Evolutionary conservation across 164 flowering plant species (phyloP).

Genomic region (Piper betle): DNA sequence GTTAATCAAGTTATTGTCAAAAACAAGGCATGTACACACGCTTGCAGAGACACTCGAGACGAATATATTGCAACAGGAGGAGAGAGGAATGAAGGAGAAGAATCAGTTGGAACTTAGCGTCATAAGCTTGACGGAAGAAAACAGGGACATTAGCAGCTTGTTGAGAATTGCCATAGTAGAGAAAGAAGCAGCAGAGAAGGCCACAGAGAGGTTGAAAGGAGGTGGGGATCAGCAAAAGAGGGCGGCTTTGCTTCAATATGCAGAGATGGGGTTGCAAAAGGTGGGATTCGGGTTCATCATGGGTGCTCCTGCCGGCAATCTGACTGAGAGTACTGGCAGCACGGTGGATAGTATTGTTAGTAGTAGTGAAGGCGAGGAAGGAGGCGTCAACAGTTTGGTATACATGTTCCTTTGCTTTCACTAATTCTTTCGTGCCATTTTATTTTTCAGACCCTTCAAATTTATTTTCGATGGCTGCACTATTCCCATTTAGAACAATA

Average conservation of each 20-base stretch:
- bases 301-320: conserved; percentile 29
- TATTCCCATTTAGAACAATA: too few species aligned
- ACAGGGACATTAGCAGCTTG: conserved; percentile 49
- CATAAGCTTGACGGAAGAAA: conserved; percentile 77
- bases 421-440: background rate
- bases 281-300: conserved; percentile 74
- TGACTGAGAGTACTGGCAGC: conserved; percentile 17
- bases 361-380: conserved; percentile 58
- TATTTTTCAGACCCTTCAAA: background rate
- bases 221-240: conserved; percentile 47
- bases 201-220: conserved; percentile 42
- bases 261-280: conserved; percentile 52
- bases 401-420: conserved; percentile 6
- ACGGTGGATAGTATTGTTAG: conserved; percentile 27
- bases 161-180: conserved; percentile 60
- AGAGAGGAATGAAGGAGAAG: conserved; percentile 44
- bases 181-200: conserved; percentile 62
- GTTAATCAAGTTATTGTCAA: conserved; percentile 10
- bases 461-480: background rate
- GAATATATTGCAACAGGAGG: conserved; percentile 23
- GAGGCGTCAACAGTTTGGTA: conserved; percentile 67
- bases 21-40: conserved; percentile 9
- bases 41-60: conserved; percentile 20
- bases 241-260: conserved; percentile 51
- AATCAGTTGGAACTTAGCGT: conserved; percentile 64